Evolutionary conservation across 176 grass and related monocot species (phyloP).

Genomic region (Oryza punctata): DNA sequence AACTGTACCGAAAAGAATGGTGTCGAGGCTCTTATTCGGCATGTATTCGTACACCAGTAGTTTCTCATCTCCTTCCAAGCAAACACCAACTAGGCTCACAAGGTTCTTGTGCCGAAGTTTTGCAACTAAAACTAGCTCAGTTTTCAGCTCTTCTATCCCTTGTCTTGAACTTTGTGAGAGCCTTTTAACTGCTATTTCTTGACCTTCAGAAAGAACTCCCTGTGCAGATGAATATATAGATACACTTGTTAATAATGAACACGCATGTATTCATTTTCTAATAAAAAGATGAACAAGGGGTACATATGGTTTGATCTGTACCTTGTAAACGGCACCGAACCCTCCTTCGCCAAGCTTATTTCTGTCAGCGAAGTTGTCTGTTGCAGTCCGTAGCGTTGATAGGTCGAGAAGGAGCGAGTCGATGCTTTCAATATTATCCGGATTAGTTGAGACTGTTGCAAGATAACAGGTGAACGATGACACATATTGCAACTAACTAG

Average conservation of each 20-base stretch:
- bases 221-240: not conserved
- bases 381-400: slow-evolving; percentile 50
- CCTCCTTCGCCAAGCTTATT: slow-evolving; percentile 76
- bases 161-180: slow-evolving; percentile 38
- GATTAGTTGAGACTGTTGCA: slow-evolving; percentile 41
- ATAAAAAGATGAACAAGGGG: not conserved
- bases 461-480: not conserved
- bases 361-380: slow-evolving; percentile 56
- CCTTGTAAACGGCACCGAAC: slow-evolving; percentile 79
- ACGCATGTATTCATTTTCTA: not conserved
- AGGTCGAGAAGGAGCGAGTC: slow-evolving; percentile 56
- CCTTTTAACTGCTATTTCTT: slow-evolving; percentile 56
- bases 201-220: slow-evolving; percentile 45
- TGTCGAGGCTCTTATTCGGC: slow-evolving; percentile 64
- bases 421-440: slow-evolving; percentile 26
- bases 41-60: slow-evolving; percentile 59
- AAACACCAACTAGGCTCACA: slow-evolving; percentile 46
- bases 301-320: not conserved
- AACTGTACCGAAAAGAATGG: slow-evolving; percentile 47
- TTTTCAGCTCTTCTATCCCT: slow-evolving; percentile 52
- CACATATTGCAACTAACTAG: not conserved
- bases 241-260: not conserved
- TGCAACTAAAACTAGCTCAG: slow-evolving; percentile 50
- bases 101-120: slow-evolving; percentile 63
- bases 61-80: slow-evolving; percentile 51